Conservation (phyloP, 164 flowering plant genomes). For the Piper longum region DNA sequence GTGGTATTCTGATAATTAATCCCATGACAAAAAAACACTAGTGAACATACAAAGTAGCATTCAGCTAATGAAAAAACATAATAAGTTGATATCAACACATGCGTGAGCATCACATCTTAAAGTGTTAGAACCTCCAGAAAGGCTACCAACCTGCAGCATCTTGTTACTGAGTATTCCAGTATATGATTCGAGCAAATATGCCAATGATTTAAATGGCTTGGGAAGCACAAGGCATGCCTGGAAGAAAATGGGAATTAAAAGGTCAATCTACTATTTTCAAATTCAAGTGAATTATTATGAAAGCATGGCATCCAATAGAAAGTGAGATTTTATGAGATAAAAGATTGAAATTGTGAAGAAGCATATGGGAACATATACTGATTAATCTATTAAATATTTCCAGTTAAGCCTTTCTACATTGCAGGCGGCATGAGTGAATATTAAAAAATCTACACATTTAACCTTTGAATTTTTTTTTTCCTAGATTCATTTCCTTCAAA, state of each 20-base stretch:
- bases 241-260: neutral
- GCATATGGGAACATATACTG: neutral
- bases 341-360: neutral
- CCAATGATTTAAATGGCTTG: constrained; percentile 84
- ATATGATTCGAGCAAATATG: constrained; percentile 79
- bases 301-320: neutral
- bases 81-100: no score
- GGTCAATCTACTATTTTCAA: no score
- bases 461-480: no score
- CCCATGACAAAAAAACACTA: no score
- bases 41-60: no score
- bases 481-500: no score
- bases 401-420: no score
- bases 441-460: no score
- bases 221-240: constrained; percentile 87
- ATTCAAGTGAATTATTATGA: neutral
- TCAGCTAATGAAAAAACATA: no score
- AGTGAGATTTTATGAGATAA: neutral
- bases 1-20: neutral
- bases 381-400: no score
- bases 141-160: constrained; percentile 56
- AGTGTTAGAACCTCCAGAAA: neutral
- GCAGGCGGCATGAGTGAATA: no score
- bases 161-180: constrained; percentile 71
- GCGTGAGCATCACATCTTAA: neutral